Base-by-base conservation (phyloP, 176 grass and related monocot genomes). In the Rhynchospora tenuis region DNA sequence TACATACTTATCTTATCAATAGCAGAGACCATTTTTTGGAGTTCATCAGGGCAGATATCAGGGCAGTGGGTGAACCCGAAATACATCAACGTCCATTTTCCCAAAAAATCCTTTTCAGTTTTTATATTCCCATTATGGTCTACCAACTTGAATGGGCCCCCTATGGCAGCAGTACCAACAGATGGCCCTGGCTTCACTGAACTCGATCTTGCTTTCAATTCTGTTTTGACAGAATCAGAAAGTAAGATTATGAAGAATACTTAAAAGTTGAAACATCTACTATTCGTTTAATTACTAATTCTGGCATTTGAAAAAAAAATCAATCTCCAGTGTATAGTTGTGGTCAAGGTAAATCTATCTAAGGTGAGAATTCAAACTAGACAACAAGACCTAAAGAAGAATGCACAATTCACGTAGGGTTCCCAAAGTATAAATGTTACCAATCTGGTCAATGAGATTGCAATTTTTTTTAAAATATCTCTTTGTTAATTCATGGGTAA, bases 61-160 rank as follows among this genome's bases (percentile, higher is more conserved):
- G 92, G 89, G 75, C 90, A 94, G 80, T 98, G 86, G 73, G 86
- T 91, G 82, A 98, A 98, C 6, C 88, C 88, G 66, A 92, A 97
- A 65, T 91, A 92, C 51, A 97, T 76, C 77, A 94, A 70, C 1
- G 87, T 94, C 87, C 92, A 98, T 81, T 93, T 94, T 20, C 95
- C 95, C 51, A 90, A 63, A 83, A 94, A 94, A 45, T 93, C 74
- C 73, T 91, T 94, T n/a, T 94, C 84, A 6, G 86, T 88, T 73
- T 91, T 81, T 20, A 79, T 81, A 67, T 93, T 87, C 6, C 90
- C 84, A 62, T 86, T 73, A 87, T 90, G 87, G 19, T 83, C 94
- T 62, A 88, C 17, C 66, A 98, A 90, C 61, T 88, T 94, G 79
- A 91, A 94, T 81, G 92, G 89, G 9, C 86, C 92, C 12, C 90